Base-by-base conservation (phyloP, 192 early-diverging fungal species). In the Hyaloraphidium curvatum region DNA sequence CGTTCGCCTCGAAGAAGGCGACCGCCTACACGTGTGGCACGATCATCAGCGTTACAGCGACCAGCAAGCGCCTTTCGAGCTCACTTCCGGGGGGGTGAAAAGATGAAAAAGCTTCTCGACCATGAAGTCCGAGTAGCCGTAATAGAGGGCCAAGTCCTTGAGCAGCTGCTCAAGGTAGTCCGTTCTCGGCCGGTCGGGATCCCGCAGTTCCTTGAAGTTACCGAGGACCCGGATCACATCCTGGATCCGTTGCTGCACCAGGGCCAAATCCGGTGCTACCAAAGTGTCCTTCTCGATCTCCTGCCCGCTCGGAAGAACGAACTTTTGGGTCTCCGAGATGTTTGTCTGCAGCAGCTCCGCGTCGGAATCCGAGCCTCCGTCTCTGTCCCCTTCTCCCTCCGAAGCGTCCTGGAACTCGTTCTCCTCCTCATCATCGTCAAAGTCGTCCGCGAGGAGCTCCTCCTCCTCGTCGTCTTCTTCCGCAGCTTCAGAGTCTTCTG, bases 1-100 rank as follows among this genome's bases (percentile, higher is more conserved):
- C 95, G 70, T 98, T 98, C 51, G 95, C 91, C 62, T 98, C 95
- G 59, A 98, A 96, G 69, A 98, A 98, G 63, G 94, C 92, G 26
- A 98, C 78, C 0, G 86, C 86, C 61, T 60, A 25, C 28, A 40
- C 19, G 28, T 58, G n/a, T 26, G 54, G 54, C 28, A 55, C 28
- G 19, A 48, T 14, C 14, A 25, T 14, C 7, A 19, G 7, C 7
- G 25, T 14, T 22, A 48, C 25, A 9, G 39, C 28, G 51, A 54
- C 51, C 41, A 52, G 19, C 7, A 19, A 35, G 17, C 16, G 54
- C 50, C 0, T 28, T 39, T 51, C 5, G 21, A 30, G 51, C 28
- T 3, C 11, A 67, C 66, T 61, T 93, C 91, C 30, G 82, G 76
- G 1, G 87, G 72, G 5, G 89, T 72, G 68, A 97, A 94, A 59